Evolutionary conservation across 345 rosid genomes (phyloP).

Genomic region (Eucalyptus sp.): DNA sequence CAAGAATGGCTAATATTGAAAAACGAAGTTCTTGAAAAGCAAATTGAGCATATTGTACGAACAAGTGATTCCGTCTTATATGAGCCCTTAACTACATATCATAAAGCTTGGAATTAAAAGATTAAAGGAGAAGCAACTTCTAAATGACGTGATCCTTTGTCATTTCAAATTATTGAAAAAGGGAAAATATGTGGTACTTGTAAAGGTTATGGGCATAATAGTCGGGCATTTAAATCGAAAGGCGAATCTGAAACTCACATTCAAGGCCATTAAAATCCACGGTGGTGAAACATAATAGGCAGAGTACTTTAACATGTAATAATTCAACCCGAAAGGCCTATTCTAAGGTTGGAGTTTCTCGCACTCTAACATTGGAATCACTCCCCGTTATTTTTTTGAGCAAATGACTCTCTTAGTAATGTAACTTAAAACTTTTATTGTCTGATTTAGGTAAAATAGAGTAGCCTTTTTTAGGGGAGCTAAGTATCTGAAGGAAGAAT

Average conservation of each 20-base stretch:
- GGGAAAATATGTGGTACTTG: background rate
- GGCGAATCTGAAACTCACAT: background rate
- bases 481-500: background rate
- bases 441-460: background rate
- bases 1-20: fast-evolving
- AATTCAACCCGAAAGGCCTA: background rate
- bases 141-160: background rate
- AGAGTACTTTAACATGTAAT: background rate
- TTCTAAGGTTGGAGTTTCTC: background rate
- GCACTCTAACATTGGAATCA: background rate
- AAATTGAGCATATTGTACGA: background rate
- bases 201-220: background rate
- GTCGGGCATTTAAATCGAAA: background rate
- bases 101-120: background rate
- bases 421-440: background rate
- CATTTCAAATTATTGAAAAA: background rate
- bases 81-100: background rate
- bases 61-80: background rate
- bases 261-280: background rate
- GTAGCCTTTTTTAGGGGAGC: too few species aligned
- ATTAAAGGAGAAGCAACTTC: background rate
- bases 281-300: background rate
- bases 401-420: background rate
- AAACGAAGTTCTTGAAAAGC: background rate
- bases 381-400: background rate